phyloP scores from a whole-genome alignment of 2,329 filamentous ascomycete genomes.

The Sclerotinia spermophila region DNA sequence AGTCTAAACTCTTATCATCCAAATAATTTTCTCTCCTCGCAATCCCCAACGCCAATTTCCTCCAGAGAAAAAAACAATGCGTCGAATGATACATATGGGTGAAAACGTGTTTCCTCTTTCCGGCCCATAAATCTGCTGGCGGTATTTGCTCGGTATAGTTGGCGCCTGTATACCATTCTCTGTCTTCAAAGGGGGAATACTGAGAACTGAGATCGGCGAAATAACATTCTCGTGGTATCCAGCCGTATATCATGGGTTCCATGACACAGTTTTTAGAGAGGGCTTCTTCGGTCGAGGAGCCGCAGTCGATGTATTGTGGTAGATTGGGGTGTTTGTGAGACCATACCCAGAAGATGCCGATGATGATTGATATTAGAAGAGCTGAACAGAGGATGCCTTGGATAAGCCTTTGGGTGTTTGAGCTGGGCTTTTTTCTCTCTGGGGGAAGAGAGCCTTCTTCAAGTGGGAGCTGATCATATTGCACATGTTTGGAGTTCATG shows the following conservation, averaged over 20 bases:
- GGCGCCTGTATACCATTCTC: background rate
- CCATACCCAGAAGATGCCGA: background rate
- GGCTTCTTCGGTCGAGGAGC: background rate
- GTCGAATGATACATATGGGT: conserved; percentile 7
- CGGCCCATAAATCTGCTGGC: background rate
- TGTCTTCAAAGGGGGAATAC: conserved; percentile 7
- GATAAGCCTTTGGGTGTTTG: background rate
- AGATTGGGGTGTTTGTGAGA: background rate
- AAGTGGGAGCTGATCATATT: conserved; percentile 1
- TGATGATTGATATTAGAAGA: background rate
- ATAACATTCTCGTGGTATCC: conserved; percentile 1
- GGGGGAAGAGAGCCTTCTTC: background rate
- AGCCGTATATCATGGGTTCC: background rate
- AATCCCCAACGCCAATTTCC: background rate
- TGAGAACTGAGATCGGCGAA: background rate
- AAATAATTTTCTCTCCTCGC: conserved; percentile 8
- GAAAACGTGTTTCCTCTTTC: conserved; percentile 2
- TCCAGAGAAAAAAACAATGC: conserved; percentile 8
- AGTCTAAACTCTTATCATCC: background rate
- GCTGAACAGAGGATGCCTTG: background rate
- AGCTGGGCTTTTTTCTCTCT: background rate
- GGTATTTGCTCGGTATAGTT: background rate
- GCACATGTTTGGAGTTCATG: background rate
- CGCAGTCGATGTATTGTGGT: background rate
- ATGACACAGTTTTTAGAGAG: background rate